Base-by-base conservation (phyloP, 345 rosid species). In the Moricandia arvensis region DNA sequence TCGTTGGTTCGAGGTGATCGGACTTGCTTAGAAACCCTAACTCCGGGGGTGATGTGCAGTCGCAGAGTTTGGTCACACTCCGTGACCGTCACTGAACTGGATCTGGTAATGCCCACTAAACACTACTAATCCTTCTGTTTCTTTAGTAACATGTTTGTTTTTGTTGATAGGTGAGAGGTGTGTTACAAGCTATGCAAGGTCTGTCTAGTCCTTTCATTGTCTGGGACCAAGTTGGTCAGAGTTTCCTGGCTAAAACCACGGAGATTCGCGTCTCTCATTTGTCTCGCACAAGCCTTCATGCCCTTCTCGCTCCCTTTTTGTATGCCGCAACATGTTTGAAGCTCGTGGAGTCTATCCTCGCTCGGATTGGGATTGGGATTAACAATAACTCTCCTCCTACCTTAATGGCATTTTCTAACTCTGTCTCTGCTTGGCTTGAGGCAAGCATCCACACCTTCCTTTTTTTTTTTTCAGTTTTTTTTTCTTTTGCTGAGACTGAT, bases 101-200 rank as follows among this genome's bases (percentile, higher is more conserved):
- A 89, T 75, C 81, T 87, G 86, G 93, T 87, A 83, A 83, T 37
- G 1, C 69, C 11, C 41, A 21, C 24, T n/a, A n/a, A n/a, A n/a
- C n/a, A n/a, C n/a, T n/a, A n/a, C n/a, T 21, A 21, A 21, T 21
- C 24, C 24, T 21, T 21, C 1, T 21, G 24, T 21, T 21, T 38
- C 45, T 35, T 17, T n/a, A 21, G 53, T 0, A 26, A 4, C 38
- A 86, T n/a, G n/a, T n/a, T n/a, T n/a, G n/a, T n/a, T n/a, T n/a
- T n/a, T n/a, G n/a, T n/a, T n/a, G n/a, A n/a, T n/a, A n/a, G 89
- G 94, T 94, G 29, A 85, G 73, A 59, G 87, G 90, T 41, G 84
- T 87, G 37, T 68, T 89, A 71, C 85, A 86, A 82, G 88, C 90
- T 83, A 57, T 91, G 77, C 97, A 94, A 81, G 98, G 98, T 13